A percentile compares a stretch with the other conserved stretches of the same genome.
These are phyloP conservation scores for Pleurotus ostreatus DNA, from an alignment of 768 basidiomycete species.

Conservation along the genomic window DNA sequence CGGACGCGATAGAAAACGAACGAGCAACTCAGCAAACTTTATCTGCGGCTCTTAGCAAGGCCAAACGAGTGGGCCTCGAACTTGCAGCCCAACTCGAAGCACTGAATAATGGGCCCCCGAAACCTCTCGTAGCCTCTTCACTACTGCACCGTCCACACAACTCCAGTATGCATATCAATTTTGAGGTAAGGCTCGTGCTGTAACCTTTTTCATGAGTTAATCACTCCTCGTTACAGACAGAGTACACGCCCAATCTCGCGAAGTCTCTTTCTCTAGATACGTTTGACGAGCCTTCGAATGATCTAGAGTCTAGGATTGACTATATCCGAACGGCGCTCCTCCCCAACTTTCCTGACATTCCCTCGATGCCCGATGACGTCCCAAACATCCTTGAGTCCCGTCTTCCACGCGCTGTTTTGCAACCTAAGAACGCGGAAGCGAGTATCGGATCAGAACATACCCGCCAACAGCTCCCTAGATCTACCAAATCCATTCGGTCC, in stretches of 20 bases:
- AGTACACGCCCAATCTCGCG: slow-evolving; percentile 18
- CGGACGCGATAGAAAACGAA: slow-evolving; percentile 18
- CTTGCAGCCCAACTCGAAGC: slow-evolving; percentile 9
- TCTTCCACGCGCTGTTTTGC: no score
- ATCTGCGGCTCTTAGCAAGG: slow-evolving; percentile 17
- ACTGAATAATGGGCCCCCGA: neutral
- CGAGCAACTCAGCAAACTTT: slow-evolving; percentile 21
- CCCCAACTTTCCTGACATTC: slow-evolving; percentile 23
- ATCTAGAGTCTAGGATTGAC: slow-evolving; percentile 22
- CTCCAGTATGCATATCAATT: slow-evolving; percentile 8
- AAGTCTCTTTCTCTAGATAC: slow-evolving; percentile 15
- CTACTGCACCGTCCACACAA: neutral
- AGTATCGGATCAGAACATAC: no score
- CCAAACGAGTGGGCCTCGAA: slow-evolving; percentile 8
- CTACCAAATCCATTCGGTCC: neutral
- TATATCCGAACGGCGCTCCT: slow-evolving; percentile 22
- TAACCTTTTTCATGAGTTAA: neutral
- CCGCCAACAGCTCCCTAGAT: neutral
- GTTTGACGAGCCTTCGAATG: neutral
- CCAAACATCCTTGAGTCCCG: no score
- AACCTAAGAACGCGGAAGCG: no score
- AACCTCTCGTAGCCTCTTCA: neutral
- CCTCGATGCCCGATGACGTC: neutral
- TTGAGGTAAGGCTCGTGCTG: slow-evolving; percentile 14
- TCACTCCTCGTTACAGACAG: slow-evolving; percentile 10